phyloP scores from a whole-genome alignment of 768 basidiomycete genomes.

The Mycena epipterygia region DNA sequence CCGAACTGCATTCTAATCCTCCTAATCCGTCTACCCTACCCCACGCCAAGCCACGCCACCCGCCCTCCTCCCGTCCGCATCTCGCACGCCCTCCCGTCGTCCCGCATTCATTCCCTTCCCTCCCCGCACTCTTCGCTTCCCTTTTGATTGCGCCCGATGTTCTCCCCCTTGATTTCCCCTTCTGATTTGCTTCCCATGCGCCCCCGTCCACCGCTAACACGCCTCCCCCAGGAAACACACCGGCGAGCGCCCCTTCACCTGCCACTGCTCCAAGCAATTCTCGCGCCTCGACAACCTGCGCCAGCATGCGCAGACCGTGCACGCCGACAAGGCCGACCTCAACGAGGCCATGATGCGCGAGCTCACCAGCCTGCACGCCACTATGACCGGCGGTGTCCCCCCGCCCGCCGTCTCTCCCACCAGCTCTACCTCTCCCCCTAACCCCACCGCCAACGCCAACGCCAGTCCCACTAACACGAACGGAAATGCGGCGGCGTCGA shows the following conservation, averaged over 20 bases:
- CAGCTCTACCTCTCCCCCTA: neutral
- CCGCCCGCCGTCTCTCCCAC: neutral
- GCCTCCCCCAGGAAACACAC: slow-evolving; percentile 87
- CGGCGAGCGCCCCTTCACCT: slow-evolving; percentile 95
- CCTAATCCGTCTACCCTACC: neutral
- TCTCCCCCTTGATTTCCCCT: neutral
- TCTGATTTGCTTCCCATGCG: neutral
- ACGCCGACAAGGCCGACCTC: slow-evolving; percentile 91
- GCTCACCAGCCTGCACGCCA: slow-evolving; percentile 85
- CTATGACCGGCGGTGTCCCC: slow-evolving; percentile 66
- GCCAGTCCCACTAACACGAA: neutral
- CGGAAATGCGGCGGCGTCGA: neutral
- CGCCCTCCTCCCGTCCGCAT: neutral
- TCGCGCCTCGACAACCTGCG: slow-evolving; percentile 97
- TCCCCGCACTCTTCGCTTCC: slow-evolving; percentile 11
- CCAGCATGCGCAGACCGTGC: slow-evolving; percentile 97
- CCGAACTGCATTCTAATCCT: too few relatives aligned
- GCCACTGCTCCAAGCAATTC: slow-evolving; percentile 96
- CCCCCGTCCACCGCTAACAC: slow-evolving; percentile 16
- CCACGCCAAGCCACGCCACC: neutral
- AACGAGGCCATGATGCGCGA: slow-evolving; percentile 95
- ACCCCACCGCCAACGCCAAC: neutral
- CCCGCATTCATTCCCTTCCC: neutral
- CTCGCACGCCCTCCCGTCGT: neutral
- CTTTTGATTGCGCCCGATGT: neutral